Conservation (phyloP, 2,329 filamentous ascomycete genomes). For the Sarocladium kiliense region DNA sequence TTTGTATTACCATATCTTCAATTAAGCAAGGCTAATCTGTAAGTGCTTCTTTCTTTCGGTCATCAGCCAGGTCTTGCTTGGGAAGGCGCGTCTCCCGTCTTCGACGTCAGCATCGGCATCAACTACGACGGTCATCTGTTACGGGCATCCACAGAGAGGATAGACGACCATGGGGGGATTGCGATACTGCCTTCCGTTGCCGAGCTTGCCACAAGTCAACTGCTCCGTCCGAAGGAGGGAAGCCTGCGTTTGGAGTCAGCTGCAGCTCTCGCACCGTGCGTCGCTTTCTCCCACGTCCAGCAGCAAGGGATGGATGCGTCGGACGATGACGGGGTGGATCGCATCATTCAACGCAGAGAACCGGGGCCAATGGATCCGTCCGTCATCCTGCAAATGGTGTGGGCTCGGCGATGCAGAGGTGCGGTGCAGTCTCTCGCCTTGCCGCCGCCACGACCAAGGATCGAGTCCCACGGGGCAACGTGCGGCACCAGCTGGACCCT, state of each 20-base stretch:
- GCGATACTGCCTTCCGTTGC: too few species aligned
- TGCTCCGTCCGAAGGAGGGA: too few species aligned
- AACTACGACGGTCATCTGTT: too few species aligned
- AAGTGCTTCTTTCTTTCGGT: neutral
- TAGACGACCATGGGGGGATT: too few species aligned
- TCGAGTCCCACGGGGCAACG: neutral
- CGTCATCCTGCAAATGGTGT: neutral
- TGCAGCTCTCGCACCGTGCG: neutral
- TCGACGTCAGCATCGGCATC: neutral
- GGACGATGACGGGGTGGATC: neutral
- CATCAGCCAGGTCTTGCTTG: neutral
- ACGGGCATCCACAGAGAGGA: too few species aligned
- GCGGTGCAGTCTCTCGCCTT: neutral
- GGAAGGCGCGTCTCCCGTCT: neutral
- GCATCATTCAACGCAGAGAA: neutral
- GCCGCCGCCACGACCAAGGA: conserved; percentile 7
- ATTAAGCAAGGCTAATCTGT: neutral
- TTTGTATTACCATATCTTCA: neutral
- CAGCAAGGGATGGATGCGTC: neutral
- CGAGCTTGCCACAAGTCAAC: neutral
- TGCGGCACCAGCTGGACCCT: neutral
- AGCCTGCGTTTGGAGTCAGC: too few species aligned
- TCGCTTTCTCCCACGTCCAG: neutral
- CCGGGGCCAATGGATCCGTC: neutral
- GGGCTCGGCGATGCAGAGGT: neutral